Conservation (phyloP, 2,329 filamentous ascomycete species). For the Metarhizium guizhouense region DNA sequence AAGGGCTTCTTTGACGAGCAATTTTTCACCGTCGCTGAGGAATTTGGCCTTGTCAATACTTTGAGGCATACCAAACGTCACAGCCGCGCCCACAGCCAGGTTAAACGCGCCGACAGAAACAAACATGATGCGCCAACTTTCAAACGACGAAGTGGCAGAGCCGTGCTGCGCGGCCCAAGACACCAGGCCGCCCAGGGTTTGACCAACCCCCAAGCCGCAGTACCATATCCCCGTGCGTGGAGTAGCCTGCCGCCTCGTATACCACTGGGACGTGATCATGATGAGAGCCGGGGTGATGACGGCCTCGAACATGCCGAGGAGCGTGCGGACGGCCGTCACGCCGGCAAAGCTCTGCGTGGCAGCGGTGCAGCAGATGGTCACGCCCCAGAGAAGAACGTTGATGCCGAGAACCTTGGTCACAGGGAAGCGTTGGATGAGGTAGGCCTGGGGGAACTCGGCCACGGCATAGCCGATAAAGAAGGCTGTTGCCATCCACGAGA, state of each 20-base stretch:
- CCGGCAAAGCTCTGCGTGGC: conserved; percentile 31
- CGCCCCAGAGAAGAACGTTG: conserved; percentile 25
- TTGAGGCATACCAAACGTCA: conserved; percentile 36
- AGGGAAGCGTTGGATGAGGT: conserved; percentile 23
- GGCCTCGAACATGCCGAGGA: conserved; percentile 39
- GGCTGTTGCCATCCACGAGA: conserved; percentile 21
- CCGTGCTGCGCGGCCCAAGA: conserved; percentile 44
- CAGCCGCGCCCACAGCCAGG: conserved; percentile 32
- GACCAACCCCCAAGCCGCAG: conserved; percentile 17
- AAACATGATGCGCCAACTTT: conserved; percentile 44
- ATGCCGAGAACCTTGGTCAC: conserved; percentile 24
- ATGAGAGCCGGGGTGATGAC: conserved; percentile 41
- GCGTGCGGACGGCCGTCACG: conserved; percentile 31
- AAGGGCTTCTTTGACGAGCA: conserved; percentile 50
- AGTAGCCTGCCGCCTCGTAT: conserved; percentile 34
- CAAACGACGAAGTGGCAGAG: conserved; percentile 15
- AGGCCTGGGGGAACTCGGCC: conserved; percentile 19
- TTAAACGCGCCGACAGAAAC: conserved; percentile 38
- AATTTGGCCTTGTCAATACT: conserved; percentile 4
- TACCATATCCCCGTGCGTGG: conserved; percentile 28
- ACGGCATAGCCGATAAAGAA: conserved; percentile 22
- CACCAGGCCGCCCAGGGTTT: conserved; percentile 34
- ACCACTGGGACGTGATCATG: conserved; percentile 34
- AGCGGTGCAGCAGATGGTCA: conserved; percentile 34
- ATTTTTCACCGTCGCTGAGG: conserved; percentile 13